phyloP scores from a whole-genome alignment of 441 rosid genomes.

The Erodium moschatum region DNA sequence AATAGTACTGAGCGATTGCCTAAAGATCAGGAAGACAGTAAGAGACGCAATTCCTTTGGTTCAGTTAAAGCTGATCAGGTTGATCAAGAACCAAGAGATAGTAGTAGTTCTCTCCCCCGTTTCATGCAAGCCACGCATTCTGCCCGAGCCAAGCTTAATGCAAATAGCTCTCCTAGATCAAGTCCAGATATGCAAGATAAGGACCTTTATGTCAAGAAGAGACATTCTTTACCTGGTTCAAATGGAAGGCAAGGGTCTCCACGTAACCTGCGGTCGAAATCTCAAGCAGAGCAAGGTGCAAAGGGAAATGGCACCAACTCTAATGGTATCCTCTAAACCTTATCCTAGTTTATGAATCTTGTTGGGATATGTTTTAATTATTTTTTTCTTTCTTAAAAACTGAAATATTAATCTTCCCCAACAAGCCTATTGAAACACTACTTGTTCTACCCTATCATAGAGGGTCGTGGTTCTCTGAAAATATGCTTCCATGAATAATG shows the following conservation, averaged over 20 bases:
- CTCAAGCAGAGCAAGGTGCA: slow-evolving; percentile 54
- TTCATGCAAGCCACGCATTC: slow-evolving; percentile 97
- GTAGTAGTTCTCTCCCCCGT: slow-evolving; percentile 61
- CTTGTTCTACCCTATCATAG: not conserved
- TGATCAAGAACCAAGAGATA: slow-evolving; percentile 68
- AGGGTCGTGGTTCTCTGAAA: not conserved
- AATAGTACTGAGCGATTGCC: slow-evolving; percentile 41
- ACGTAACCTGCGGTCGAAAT: slow-evolving; percentile 47
- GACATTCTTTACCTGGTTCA: slow-evolving; percentile 75
- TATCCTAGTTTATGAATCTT: not conserved
- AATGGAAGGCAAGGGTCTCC: slow-evolving; percentile 92
- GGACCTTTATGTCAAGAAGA: slow-evolving; percentile 61
- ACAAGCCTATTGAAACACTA: not conserved
- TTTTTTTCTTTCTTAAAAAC: not conserved
- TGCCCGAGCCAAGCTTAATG: slow-evolving; percentile 72
- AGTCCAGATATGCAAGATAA: slow-evolving; percentile 83
- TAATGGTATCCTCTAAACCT: slow-evolving; percentile 30
- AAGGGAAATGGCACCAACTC: slow-evolving; percentile 44
- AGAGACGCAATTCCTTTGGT: slow-evolving; percentile 60
- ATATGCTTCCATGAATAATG: not conserved
- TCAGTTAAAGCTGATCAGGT: slow-evolving; percentile 30
- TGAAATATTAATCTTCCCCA: not conserved
- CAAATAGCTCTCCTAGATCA: slow-evolving; percentile 80
- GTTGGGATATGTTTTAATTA: not conserved
- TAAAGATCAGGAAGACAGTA: slow-evolving; percentile 55